phyloP scores from a whole-genome alignment of 352 stramenopile species.

The Phytophthora agathidicida region DNA sequence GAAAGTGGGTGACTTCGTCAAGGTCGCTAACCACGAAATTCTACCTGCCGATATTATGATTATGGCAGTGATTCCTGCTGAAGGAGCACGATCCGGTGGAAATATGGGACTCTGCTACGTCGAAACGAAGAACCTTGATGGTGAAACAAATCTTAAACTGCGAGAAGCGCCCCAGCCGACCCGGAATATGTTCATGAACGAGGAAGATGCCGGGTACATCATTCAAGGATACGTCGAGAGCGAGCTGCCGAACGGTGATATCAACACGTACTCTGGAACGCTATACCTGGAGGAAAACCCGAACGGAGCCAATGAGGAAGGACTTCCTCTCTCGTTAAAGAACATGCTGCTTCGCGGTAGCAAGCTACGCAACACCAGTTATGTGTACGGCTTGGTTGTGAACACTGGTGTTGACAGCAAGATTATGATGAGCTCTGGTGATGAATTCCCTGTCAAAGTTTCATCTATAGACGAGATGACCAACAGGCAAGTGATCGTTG shows the following conservation, averaged over 20 bases:
- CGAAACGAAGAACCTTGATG: conserved; percentile 90
- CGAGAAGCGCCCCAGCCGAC: conserved; percentile 67
- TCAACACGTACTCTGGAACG: conserved; percentile 81
- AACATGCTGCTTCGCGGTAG: conserved; percentile 92
- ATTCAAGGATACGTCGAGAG: conserved; percentile 79
- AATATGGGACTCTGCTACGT: conserved; percentile 89
- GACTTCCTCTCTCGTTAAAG: conserved; percentile 72
- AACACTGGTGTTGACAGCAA: conserved; percentile 94
- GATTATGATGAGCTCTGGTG: conserved; percentile 91
- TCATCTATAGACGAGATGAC: conserved; percentile 88
- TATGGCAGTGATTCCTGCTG: conserved; percentile 69
- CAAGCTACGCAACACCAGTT: conserved; percentile 91
- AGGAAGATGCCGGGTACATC: conserved; percentile 68
- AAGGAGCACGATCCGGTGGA: conserved; percentile 57
- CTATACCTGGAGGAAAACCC: conserved; percentile 67
- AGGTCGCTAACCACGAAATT: conserved; percentile 86
- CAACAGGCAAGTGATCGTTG: conserved; percentile 85
- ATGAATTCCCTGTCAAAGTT: conserved; percentile 85
- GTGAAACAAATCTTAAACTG: conserved; percentile 89
- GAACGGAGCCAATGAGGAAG: conserved; percentile 38
- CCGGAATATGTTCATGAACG: conserved; percentile 68
- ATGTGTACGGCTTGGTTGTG: conserved; percentile 89
- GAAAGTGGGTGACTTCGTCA: conserved; percentile 82
- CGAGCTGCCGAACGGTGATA: conserved; percentile 82
- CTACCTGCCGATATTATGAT: conserved; percentile 83